phyloP scores from a whole-genome alignment of 2,329 filamentous ascomycete species.

The Xylaria sp. region DNA sequence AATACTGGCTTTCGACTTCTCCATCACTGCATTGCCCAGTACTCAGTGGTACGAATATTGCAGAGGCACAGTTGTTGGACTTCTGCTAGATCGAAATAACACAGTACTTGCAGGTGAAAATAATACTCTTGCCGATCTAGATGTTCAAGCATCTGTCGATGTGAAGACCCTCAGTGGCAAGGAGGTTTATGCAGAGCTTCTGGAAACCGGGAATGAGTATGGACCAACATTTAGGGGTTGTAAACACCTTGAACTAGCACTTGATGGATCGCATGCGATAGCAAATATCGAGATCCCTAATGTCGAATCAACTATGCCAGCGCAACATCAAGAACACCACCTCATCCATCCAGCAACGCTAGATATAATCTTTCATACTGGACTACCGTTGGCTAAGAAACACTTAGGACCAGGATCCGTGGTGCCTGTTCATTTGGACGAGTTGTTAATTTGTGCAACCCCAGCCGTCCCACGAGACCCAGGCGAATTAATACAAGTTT shows the following conservation, averaged over 20 bases:
- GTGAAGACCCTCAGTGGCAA: no score
- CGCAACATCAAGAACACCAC: conserved; percentile 17
- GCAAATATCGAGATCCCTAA: conserved; percentile 21
- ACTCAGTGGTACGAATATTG: no score
- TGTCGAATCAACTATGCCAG: conserved; percentile 27
- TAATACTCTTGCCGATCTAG: no score
- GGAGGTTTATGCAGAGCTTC: conserved; percentile 21
- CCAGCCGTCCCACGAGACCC: no score
- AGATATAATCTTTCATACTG: conserved; percentile 33
- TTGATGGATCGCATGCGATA: neutral
- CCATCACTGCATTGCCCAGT: no score
- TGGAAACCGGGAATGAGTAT: conserved; percentile 23
- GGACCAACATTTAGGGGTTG: conserved; percentile 23
- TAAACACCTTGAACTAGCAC: neutral
- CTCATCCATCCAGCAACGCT: conserved; percentile 36
- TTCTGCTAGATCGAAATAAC: no score
- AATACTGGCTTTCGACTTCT: no score
- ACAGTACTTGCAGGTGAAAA: no score
- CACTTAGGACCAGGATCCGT: conserved; percentile 27
- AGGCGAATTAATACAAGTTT: neutral
- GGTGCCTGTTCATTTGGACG: conserved; percentile 36
- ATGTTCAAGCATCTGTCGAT: no score
- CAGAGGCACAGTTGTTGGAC: no score
- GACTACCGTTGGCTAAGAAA: conserved; percentile 21
- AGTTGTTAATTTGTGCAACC: conserved; percentile 20